phyloP scores from a whole-genome alignment of 1,139 yeast genomes.

The Geotrichum siamense region DNA sequence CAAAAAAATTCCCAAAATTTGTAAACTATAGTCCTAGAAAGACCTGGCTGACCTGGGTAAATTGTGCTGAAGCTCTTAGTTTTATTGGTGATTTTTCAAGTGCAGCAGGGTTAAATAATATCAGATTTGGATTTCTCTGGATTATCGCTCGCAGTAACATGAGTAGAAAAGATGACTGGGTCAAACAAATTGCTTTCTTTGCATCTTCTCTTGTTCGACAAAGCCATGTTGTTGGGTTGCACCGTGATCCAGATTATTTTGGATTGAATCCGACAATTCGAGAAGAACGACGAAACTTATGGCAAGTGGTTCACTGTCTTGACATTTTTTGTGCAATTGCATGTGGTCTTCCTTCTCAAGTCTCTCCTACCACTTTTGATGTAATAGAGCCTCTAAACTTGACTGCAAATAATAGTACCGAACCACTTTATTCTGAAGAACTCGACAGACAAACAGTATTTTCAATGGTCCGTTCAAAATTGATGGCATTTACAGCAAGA shows the following conservation, averaged over 20 bases:
- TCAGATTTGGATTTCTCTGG: slow-evolving; percentile 31
- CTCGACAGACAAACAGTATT: slow-evolving; percentile 7
- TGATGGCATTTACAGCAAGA: slow-evolving; percentile 6
- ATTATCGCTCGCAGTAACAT: slow-evolving; percentile 26
- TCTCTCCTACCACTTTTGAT: slow-evolving; percentile 28
- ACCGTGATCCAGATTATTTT: slow-evolving; percentile 35
- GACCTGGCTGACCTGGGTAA: slow-evolving; percentile 28
- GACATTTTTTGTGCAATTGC: slow-evolving; percentile 28
- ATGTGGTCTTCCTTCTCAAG: slow-evolving; percentile 32
- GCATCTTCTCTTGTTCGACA: slow-evolving; percentile 29
- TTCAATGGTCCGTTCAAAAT: slow-evolving; percentile 7
- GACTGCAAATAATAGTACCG: slow-evolving; percentile 16
- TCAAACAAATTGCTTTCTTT: slow-evolving; percentile 28
- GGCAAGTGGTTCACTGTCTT: slow-evolving; percentile 27
- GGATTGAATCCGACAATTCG: slow-evolving; percentile 29
- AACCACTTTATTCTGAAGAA: slow-evolving; percentile 18
- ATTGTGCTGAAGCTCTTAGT: slow-evolving; percentile 30
- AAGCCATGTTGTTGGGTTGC: slow-evolving; percentile 33
- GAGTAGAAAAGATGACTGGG: slow-evolving; percentile 24
- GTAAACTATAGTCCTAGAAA: slow-evolving; percentile 21
- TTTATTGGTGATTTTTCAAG: slow-evolving; percentile 28
- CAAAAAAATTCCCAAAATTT: slow-evolving; percentile 21
- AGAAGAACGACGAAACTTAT: slow-evolving; percentile 32
- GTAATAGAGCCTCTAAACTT: slow-evolving; percentile 27
- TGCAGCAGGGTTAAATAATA: slow-evolving; percentile 30